Evolutionary conservation across 2,329 filamentous ascomycete species (phyloP).

Genomic region (Cryphonectria japonica): DNA sequence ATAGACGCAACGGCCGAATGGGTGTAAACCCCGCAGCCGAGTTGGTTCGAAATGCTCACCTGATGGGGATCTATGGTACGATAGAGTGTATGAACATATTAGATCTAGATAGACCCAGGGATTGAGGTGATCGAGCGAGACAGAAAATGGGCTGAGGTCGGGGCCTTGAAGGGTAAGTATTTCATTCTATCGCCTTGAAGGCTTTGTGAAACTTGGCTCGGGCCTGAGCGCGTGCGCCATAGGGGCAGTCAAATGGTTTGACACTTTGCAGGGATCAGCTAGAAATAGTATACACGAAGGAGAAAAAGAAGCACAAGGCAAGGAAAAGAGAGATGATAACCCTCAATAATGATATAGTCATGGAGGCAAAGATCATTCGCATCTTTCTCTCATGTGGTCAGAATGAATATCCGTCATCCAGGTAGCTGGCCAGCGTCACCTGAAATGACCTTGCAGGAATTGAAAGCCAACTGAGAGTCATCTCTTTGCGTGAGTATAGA

Average conservation of each 20-base stretch:
- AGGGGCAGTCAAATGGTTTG: neutral
- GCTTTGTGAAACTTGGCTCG: neutral
- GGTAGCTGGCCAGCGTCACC: neutral
- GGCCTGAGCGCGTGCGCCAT: neutral
- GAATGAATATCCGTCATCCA: neutral
- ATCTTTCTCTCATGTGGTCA: neutral
- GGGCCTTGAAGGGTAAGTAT: neutral
- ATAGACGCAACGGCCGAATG: neutral
- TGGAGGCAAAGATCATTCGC: too few relatives aligned
- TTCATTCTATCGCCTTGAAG: neutral
- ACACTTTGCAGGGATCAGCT: neutral
- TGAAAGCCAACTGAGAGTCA: too few relatives aligned
- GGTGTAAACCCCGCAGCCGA: neutral
- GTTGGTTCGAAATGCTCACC: neutral
- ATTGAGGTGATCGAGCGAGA: neutral
- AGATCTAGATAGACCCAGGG: neutral
- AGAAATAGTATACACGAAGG: too few relatives aligned
- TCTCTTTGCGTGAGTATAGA: too few relatives aligned
- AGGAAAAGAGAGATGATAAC: too few relatives aligned
- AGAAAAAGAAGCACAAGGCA: too few relatives aligned
- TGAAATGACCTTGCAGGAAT: too few relatives aligned
- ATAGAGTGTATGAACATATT: neutral
- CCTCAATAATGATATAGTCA: too few relatives aligned
- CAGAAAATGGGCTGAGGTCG: neutral
- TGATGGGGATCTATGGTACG: neutral